Base-by-base conservation (phyloP, 2,329 filamentous ascomycete species). In the Amauroascus niger region DNA sequence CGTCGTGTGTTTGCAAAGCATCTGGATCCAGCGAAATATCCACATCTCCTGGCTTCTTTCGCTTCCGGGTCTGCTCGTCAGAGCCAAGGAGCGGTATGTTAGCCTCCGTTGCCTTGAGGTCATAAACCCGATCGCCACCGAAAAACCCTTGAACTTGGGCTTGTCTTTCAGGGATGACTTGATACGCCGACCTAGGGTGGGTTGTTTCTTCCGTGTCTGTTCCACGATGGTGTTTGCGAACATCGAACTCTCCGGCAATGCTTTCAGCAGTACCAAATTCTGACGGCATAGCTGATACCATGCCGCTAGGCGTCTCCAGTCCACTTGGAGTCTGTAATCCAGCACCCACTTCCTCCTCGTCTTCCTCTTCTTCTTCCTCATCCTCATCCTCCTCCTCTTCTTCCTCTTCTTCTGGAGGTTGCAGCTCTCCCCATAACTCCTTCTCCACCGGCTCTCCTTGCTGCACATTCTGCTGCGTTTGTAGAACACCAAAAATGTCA, bases 21-120 rank as follows among this genome's bases (percentile, higher is more conserved):
- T 97, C 91, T 4, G 88, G 81, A 63, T 97, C 89, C 58, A 98
- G 82, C 22, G 89, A 88, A 26, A 97, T 86, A 61, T 98, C 93
- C 22, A 98, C 80, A 67, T 98, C 93, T 39, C 91, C 93, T 3
- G 87, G 90, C 79, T 96, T 95, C 81, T 97, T 98, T 64, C 88
- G 81, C 74, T 94, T 93, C 63, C 87, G 75, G 52, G 68, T 77
- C 53, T 89, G 82, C 55, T 89, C 86, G 22, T 94, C 88, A 58
- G 81, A 79, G 9, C 90, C 93, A 3, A 98, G 79, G 2, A 94
- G 79, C 0, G 87, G 86, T 57, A 87, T 69, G 56, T 76, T 74
- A 20, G 75, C 71, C 57, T 78, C 74, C 30, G 74, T 75, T 59
- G 74, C 81, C 57, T 78, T 84, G 58, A 98, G 79, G 70, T 98